These are phyloP conservation scores for Trifolium pratense DNA, from an alignment of 306 rosid genomes.

Conservation along the genomic window DNA sequence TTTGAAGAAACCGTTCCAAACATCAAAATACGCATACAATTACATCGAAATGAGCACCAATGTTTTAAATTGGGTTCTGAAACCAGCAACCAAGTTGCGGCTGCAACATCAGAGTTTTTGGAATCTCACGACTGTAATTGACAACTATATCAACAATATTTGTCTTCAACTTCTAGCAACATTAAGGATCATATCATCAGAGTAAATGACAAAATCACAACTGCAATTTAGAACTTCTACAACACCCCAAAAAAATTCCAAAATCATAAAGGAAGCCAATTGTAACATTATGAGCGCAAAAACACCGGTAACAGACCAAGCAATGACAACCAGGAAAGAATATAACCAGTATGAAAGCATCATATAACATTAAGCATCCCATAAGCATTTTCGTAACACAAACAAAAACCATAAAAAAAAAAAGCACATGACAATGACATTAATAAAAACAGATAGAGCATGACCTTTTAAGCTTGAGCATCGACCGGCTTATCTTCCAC, in stretches of 20 bases:
- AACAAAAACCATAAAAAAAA: background rate
- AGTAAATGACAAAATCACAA: background rate
- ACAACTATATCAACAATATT: background rate
- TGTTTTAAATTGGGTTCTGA: too few species aligned
- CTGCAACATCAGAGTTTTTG: background rate
- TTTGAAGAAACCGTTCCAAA: background rate
- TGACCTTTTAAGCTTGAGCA: slow-evolving; percentile 53
- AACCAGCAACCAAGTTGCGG: too few species aligned
- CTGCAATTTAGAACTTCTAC: background rate
- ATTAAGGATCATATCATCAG: background rate
- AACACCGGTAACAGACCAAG: background rate
- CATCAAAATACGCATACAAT: background rate
- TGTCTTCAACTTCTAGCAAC: background rate
- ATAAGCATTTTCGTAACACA: background rate
- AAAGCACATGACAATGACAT: background rate
- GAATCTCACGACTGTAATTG: background rate
- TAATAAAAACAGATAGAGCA: slow-evolving; percentile 8
- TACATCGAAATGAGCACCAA: too few species aligned
- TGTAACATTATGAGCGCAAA: background rate
- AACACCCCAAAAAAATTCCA: background rate
- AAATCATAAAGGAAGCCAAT: background rate
- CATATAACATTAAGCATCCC: background rate
- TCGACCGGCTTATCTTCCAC: slow-evolving; percentile 61
- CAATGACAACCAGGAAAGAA: background rate
- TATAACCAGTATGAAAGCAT: background rate